phyloP scores from a whole-genome alignment of 495 filamentous ascomycete genomes.

The Trichoderma orchidacearum region DNA sequence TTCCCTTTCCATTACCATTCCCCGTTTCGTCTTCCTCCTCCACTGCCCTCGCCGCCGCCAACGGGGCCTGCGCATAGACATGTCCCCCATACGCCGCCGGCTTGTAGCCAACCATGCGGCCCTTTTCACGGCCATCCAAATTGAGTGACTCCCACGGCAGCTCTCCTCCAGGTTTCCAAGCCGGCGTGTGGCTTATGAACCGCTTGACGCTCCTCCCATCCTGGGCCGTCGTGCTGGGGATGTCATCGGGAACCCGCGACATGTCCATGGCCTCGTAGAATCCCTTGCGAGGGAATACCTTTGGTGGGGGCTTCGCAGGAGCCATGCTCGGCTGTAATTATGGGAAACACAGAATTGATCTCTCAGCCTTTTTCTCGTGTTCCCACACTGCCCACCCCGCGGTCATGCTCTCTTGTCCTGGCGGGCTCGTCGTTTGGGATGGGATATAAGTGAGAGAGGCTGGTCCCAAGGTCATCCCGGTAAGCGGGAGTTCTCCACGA shows the following conservation, averaged over 20 bases:
- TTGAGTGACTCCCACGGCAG: neutral
- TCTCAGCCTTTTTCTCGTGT: no score
- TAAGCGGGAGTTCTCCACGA: no score
- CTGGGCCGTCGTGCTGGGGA: no score
- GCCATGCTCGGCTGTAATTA: neutral
- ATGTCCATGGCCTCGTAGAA: neutral
- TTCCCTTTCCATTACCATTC: slow-evolving; percentile 6
- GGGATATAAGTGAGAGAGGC: no score
- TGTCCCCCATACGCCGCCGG: slow-evolving; percentile 45
- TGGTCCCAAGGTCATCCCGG: no score
- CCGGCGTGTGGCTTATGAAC: neutral
- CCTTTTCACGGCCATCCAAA: neutral
- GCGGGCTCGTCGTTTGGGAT: no score
- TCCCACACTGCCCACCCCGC: no score
- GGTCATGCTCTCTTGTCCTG: no score
- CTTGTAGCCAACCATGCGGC: neutral
- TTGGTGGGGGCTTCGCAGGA: neutral
- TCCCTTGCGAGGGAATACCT: neutral
- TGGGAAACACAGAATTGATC: no score
- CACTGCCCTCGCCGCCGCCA: slow-evolving; percentile 42
- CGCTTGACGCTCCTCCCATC: neutral
- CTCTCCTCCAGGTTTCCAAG: neutral
- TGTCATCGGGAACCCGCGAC: neutral
- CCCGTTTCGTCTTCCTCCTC: slow-evolving; percentile 23
- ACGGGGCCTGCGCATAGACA: slow-evolving; percentile 52